Evolutionary conservation across 352 stramenopile genomes (phyloP), one percentile per base, ranked within the genome.

Genomic region (Globisporangium camurandrum): DNA sequence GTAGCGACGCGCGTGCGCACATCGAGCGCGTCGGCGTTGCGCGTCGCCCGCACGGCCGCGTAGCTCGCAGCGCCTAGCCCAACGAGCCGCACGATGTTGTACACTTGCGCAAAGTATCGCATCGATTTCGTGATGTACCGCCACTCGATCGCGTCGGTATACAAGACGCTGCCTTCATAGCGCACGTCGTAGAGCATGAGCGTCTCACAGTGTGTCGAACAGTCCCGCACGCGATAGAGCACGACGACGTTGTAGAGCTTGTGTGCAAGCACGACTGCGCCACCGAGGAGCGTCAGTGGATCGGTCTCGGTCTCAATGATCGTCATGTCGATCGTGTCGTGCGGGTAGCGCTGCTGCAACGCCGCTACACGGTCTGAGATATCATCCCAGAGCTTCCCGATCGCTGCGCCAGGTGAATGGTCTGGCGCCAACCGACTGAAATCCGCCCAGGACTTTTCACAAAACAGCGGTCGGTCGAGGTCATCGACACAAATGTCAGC

Each of bases 71-170:
- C 26, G 4, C 71, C 31, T 23, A 81, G 56, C 4, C 50, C 67
- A 10, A 62, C 10, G n/a, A 81, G 41, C 2, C 69, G 61, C 14
- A 74, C 45, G 42, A 65, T 51, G 40, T 74, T 62, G 51, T 78
- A 81, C 16, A 66, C n/a, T 24, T 81, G 69, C 6, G 62, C 67
- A 37, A 74, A 64, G 45, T 61, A 75, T 3, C 69, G 67, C 34
- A 81, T 56, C 2, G 56, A 63, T 34, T 61, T 72, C 37, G 67
- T 71, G 31, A 81, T 62, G 41, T 66, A 68, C 14, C 59, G 66
- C 69, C 69, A 81, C 33, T 81, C 69, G 20, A 81, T 66, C 22
- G 64, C 69, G 45, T 81, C 69, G 1, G 67, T 81, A 52, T 75
- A 74, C 22, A 81, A 59, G 27, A 81, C 52, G 31, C 67, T 59